Percentiles rank a stretch among this genome's conserved stretches.
phyloP scores from a whole-genome alignment of 768 basidiomycete genomes.

The Lactarius indigo region DNA sequence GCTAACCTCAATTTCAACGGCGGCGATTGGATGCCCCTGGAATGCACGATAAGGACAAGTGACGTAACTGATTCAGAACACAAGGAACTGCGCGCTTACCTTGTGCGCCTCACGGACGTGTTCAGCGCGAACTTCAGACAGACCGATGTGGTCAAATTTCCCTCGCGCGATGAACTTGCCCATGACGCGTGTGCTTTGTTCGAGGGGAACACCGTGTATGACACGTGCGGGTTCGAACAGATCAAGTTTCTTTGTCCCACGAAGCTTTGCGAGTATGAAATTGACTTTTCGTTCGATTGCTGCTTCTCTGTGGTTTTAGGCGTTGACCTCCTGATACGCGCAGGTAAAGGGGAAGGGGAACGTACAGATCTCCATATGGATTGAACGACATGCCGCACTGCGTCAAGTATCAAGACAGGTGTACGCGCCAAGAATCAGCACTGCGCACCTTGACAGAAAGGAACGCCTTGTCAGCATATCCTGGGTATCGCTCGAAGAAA shows the following conservation, averaged over 20 bases:
- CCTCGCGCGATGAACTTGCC: conserved; percentile 48
- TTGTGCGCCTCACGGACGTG: conserved; percentile 42
- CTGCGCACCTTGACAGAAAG: conserved; percentile 45
- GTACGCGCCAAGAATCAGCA: neutral
- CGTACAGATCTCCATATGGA: conserved; percentile 17
- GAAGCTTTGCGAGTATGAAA: conserved; percentile 34
- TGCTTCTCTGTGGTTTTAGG: conserved; percentile 5
- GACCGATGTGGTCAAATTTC: conserved; percentile 55
- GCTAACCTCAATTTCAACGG: conserved; percentile 67
- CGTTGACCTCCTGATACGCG: neutral
- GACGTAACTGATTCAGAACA: conserved; percentile 15
- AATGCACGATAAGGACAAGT: neutral
- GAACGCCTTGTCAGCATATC: conserved; percentile 44
- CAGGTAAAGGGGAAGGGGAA: neutral
- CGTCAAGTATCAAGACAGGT: neutral
- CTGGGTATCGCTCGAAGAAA: conserved; percentile 47
- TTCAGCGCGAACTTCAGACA: conserved; percentile 51
- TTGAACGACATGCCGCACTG: conserved; percentile 21
- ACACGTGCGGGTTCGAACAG: conserved; percentile 54
- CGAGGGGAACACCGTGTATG: conserved; percentile 42
- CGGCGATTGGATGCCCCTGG: conserved; percentile 37
- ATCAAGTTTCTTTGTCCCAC: conserved; percentile 56
- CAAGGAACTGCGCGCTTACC: conserved; percentile 39
- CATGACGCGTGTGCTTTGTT: conserved; percentile 44
- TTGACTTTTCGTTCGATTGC: conserved; percentile 21